Evolutionary conservation across 108 stramenopile species (phyloP).

Genomic region (Stephanodiscus triporus): DNA sequence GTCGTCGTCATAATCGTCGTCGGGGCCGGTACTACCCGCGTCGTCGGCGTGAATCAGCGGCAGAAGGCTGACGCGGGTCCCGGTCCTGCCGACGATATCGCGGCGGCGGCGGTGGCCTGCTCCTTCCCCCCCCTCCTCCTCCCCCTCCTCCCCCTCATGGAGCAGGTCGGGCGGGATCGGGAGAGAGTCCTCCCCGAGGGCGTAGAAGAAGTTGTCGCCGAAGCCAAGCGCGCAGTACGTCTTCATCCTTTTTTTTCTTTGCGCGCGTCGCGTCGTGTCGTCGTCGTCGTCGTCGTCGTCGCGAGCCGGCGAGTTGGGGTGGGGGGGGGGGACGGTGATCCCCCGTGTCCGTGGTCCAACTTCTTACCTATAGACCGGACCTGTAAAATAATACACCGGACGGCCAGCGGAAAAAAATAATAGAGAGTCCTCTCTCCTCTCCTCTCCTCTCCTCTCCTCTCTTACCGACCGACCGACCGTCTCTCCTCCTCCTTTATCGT

Average conservation of each 20-base stretch:
- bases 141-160: background rate
- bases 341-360: too few species aligned
- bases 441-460: too few species aligned
- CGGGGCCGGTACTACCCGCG: background rate
- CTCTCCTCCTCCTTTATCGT: too few species aligned
- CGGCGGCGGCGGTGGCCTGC: background rate
- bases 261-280: too few species aligned
- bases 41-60: constrained; percentile 5
- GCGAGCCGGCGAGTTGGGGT: too few species aligned
- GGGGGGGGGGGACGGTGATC: too few species aligned
- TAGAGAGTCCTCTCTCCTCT: too few species aligned
- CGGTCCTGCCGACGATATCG: background rate
- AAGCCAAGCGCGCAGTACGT: constrained; percentile 44
- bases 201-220: constrained; percentile 53
- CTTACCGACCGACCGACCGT: too few species aligned
- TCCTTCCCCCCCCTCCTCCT: background rate
- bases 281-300: too few species aligned
- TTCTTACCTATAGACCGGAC: too few species aligned
- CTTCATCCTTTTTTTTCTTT: background rate
- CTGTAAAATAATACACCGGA: too few species aligned
- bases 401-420: too few species aligned
- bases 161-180: constrained; percentile 31
- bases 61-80: constrained; percentile 2
- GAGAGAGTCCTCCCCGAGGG: constrained; percentile 34
- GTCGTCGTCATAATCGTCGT: constrained; percentile 9